Base-by-base conservation (phyloP, 169 alveolate species). In the Besnoitia besnoiti region DNA sequence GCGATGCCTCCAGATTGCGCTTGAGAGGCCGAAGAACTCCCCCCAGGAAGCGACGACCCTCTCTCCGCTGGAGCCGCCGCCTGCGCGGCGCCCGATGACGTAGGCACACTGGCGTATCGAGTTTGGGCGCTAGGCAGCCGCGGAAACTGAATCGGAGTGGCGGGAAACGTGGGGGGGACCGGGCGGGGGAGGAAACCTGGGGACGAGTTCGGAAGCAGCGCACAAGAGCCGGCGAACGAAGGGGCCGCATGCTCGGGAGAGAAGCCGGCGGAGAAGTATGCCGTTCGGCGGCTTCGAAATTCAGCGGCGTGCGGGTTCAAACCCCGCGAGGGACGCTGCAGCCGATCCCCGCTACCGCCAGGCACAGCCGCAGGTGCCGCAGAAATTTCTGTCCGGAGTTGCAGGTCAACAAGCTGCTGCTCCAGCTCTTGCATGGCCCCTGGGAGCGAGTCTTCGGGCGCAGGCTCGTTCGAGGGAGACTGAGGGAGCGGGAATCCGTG, bases 341-440 rank as follows among this genome's bases (percentile, higher is more conserved):
- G 80, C 80, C 4, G 80, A 30, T 37, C 46, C 4, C n/a, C n/a
- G n/a, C n/a, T n/a, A n/a, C 35, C 7, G 37, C 39, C 46, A n/a
- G 44, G 80, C 80, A 67, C 39, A 5, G 80, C 12, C 80, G 44
- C 19, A 5, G 39, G n/a, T 16, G 55, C 4, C 1, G 87, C 40
- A n/a, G 49, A 0, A n/a, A 27, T 8, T 1, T 39, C 59, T 10
- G 87, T 77, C 35, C 87, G 87, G 3, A 77, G 55, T 37, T 77
- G 87, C 33, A 77, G 49, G 24, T 37, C 40, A 27, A 8, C 14
- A 1, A 77, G 87, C 59, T 77, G 87, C 87, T 44, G 87, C 21
- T 77, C 61, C 14, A 77, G 59, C 47, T 77, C 61, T 27, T 77
- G 40, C 87, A 77, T 37, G 59, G 59, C 87, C 7, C 40, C 87